Evolutionary conservation across 1,284 basidiomycete species (phyloP), one percentile per base, ranked within the genome.

Genomic region (Flammula alnicola): DNA sequence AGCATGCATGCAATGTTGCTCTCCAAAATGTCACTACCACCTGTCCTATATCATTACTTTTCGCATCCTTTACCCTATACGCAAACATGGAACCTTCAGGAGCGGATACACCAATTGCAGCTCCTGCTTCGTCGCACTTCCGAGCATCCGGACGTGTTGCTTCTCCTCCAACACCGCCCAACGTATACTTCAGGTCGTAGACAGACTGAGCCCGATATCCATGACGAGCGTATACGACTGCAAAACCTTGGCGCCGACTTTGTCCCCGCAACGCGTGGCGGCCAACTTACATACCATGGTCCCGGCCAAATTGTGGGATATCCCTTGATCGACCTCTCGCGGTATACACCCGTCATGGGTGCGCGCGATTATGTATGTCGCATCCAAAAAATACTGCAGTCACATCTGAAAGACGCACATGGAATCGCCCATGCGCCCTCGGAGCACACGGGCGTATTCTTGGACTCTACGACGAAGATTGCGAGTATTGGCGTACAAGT

Each of bases 241-340:
- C 80, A 76, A 14, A 72, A 73, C 11, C 77, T 94, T 19, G 94
- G 95, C 12, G 95, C 96, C 0, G 93, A 96, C 63, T 96, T 96
- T 65, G 80, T 90, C 31, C 74, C 83, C 26, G 88, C 95, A 2
- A 81, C 85, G 54, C 80, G 97, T 51, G 96, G 96, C 8, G 96
- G 96, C 1, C 88, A 98, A 69, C 81, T 95, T 48, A 99, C 97
- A 2, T 99, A 94, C 69, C 97, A 99, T 68, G 97, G 97, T 0
- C 96, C 96, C 0, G 97, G 97, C 2, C 97, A 99, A 70, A 77
- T 99, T 55, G 91, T 98, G 10, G 97, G 94, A 26, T 99, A 99
- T 65, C 93, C 95, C 1, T 80, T 98, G 43, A 76, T 98, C 36
- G 95, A 99, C 70, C 78, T 98, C 12, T 74, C 74, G 29, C 79